Evolutionary conservation across 371 early-diverging fungal species (phyloP), one percentile per base, ranked within the genome.

Genomic region (Apophysomyces ossiformis): DNA sequence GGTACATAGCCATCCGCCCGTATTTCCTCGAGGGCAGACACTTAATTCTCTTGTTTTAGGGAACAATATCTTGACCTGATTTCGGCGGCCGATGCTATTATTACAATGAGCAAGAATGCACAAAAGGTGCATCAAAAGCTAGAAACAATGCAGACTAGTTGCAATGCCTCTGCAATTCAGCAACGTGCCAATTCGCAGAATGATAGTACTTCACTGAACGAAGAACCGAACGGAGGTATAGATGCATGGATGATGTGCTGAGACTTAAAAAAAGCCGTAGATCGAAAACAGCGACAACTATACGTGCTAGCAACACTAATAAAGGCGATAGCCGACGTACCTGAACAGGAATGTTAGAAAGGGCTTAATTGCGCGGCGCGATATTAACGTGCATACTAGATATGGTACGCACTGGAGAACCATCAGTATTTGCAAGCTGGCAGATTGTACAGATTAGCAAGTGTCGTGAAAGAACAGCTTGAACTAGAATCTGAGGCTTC

Each of bases 61-160:
- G 93, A 94, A 61, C 85, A 94, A 46, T 95, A 95, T 64, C 83
- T 91, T 5, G 93, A 94, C 62, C 71, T 95, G 54, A 91, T 95
- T 50, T 90, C 90, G 11, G 93, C 95, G 1, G 93, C 95, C 1
- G 94, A 95, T 66, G 84, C 91, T 58, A 93, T 95, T 35, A 81
- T 86, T 45, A 71, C 84, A 18, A 95, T 95, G 95, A 85, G 82
- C 61, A 80, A 81, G 37, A 82, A 85, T 15, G 85, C 91, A 4
- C 65, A 77, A 7, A 50, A 76, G 26, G 76, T 93, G 39, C 82
- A 87, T 66, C 69, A 70, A 21, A 87, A 84, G 41, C 80, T 95
- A 26, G 73, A 84, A n/a, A 63, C 72, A 1, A 87, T 92, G 85
- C 83, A 84, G 45, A 66, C 67, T 41, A 76, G 79, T 4, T 90